phyloP scores from a whole-genome alignment of 2,329 filamentous ascomycete species.

The Xylaria sp. region DNA sequence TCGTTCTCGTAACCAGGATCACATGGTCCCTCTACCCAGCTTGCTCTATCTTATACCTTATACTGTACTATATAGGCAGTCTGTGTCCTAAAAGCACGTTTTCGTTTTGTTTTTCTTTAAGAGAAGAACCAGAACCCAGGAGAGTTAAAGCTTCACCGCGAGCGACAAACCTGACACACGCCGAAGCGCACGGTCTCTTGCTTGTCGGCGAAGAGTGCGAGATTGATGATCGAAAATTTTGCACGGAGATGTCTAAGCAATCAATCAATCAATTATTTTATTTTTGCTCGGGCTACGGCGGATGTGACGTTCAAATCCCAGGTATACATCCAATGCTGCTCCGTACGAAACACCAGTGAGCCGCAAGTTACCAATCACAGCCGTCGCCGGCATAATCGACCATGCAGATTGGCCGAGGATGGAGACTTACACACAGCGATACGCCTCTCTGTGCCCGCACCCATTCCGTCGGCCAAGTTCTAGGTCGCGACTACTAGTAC shows the following conservation, averaged over 20 bases:
- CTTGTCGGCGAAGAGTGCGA: constrained; percentile 17
- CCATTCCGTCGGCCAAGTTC: constrained; percentile 24
- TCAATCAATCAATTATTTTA: constrained; percentile 16
- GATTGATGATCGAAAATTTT: constrained; percentile 17
- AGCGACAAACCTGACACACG: constrained; percentile 16
- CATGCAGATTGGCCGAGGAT: constrained; percentile 35
- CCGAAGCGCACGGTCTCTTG: constrained; percentile 17
- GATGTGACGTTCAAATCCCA: constrained; percentile 37
- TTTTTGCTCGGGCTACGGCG: constrained; percentile 37
- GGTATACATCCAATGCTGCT: constrained; percentile 35
- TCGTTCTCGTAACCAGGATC: constrained; percentile 10
- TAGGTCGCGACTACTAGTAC: constrained; percentile 19
- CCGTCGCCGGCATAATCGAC: constrained; percentile 32
- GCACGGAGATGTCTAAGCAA: constrained; percentile 13
- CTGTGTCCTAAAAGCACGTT: neutral
- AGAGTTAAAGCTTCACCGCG: constrained; percentile 29
- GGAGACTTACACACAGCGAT: constrained; percentile 29
- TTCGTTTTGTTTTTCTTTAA: neutral
- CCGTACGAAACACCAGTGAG: constrained; percentile 34
- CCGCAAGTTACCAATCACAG: constrained; percentile 39
- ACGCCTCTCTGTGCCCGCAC: constrained; percentile 29
- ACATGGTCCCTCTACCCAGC: constrained; percentile 12
- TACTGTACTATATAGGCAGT: neutral
- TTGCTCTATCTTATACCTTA: neutral
- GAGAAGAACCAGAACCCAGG: constrained; percentile 8